phyloP scores from a whole-genome alignment of 257 asterid genomes.

The Primulina eburnea region DNA sequence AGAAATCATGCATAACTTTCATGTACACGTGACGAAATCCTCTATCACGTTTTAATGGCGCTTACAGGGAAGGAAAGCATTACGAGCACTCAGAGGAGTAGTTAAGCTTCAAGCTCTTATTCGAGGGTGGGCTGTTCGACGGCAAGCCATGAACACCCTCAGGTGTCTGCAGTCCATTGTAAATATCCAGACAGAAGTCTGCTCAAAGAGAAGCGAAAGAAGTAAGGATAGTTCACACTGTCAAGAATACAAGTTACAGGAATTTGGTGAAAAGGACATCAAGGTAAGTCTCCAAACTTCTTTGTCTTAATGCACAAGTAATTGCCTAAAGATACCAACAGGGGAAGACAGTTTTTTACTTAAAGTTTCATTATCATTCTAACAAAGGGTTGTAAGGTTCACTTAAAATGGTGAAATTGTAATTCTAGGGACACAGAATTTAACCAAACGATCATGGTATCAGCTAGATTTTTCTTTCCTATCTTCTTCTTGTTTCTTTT shows the following conservation, averaged over 20 bases:
- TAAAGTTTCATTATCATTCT: neutral
- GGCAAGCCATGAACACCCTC: constrained; percentile 76
- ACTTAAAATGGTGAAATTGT: neutral
- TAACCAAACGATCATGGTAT: constrained; percentile 7
- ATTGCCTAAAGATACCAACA: neutral
- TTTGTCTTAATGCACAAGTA: neutral
- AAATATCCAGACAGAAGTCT: constrained; percentile 72
- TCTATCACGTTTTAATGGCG: neutral
- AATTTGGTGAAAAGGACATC: constrained; percentile 58
- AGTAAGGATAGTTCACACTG: constrained; percentile 33
- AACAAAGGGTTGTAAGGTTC: neutral
- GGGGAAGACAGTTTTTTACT: neutral
- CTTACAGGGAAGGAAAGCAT: constrained; percentile 81
- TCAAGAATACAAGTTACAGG: constrained; percentile 39
- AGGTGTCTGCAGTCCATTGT: constrained; percentile 83
- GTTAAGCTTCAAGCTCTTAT: constrained; percentile 93
- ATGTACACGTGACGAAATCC: neutral
- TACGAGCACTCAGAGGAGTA: constrained; percentile 76
- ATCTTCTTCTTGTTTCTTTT: neutral
- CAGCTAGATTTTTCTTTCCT: too few species aligned
- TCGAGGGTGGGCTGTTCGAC: constrained; percentile 90
- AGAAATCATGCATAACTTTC: constrained; percentile 2
- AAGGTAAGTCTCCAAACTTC: constrained; percentile 38
- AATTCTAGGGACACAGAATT: neutral
- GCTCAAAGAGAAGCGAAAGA: constrained; percentile 61